Conservation (phyloP, 208 protist genomes). For the Wallacemonas sp. region DNA sequence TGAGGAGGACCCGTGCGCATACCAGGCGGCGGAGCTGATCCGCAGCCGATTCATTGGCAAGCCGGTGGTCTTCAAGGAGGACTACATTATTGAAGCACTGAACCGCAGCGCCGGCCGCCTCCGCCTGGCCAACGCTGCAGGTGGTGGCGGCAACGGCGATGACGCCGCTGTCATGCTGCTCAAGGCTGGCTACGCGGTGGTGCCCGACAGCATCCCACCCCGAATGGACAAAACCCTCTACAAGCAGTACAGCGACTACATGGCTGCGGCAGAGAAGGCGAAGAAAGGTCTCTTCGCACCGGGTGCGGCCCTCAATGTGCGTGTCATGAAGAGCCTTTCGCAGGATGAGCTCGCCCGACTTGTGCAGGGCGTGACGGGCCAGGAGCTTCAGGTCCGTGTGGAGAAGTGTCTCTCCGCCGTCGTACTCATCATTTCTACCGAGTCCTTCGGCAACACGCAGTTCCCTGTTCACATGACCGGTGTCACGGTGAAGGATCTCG, state of each 20-base stretch:
- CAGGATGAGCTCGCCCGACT: constrained; percentile 45
- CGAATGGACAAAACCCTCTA: constrained; percentile 74
- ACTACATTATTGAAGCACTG: constrained; percentile 84
- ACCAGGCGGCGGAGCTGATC: constrained; percentile 85
- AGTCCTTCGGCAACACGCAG: constrained; percentile 55
- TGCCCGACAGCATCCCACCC: constrained; percentile 54
- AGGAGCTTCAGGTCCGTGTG: constrained; percentile 63
- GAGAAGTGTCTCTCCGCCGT: constrained; percentile 75
- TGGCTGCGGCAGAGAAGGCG: constrained; percentile 43
- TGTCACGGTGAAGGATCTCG: constrained; percentile 65
- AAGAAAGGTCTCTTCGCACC: constrained; percentile 74
- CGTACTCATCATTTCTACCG: constrained; percentile 50
- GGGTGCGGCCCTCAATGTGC: constrained; percentile 61
- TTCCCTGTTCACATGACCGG: constrained; percentile 80
- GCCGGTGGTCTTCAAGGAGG: constrained; percentile 80
- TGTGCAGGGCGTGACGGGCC: constrained; percentile 46
- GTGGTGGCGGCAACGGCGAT: constrained; percentile 31
- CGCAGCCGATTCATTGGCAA: constrained; percentile 86
- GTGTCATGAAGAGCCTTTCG: constrained; percentile 46
- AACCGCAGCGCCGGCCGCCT: constrained; percentile 78
- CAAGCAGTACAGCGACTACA: constrained; percentile 54
- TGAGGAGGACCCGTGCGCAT: constrained; percentile 83
- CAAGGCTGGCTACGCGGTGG: constrained; percentile 64
- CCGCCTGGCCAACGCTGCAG: constrained; percentile 26
- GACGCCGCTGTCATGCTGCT: constrained; percentile 75